Evolutionary conservation across 352 stramenopile species (phyloP).

Genomic region (Globisporangium perplexum): DNA sequence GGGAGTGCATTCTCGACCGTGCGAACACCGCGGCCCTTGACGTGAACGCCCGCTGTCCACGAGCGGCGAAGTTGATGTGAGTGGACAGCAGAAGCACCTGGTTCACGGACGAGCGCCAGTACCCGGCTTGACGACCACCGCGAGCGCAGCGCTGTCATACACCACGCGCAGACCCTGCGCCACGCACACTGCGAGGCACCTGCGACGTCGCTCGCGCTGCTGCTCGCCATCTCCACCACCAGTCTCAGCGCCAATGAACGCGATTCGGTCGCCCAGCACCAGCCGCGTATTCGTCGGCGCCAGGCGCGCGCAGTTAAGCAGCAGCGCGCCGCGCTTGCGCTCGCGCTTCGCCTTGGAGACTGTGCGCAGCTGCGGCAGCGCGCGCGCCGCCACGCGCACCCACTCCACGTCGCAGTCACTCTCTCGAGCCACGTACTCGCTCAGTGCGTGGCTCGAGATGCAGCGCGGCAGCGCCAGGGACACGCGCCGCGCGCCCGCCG

Average conservation of each 20-base stretch:
- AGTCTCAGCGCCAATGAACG: constrained; percentile 16
- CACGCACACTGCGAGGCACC: constrained; percentile 34
- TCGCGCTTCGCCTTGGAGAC: constrained; percentile 66
- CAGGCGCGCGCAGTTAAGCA: constrained; percentile 33
- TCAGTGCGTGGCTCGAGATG: constrained; percentile 64
- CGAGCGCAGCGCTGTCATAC: constrained; percentile 37
- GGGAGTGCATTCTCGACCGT: constrained; percentile 44
- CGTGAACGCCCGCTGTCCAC: constrained; percentile 42
- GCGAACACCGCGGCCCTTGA: constrained; percentile 45
- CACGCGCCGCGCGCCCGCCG: constrained; percentile 52
- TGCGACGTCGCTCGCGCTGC: constrained; percentile 1
- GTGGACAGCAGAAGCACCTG: too few species aligned
- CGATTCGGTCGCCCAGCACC: constrained; percentile 22
- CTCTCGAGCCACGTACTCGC: constrained; percentile 60
- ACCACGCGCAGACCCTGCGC: constrained; percentile 51
- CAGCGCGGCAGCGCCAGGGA: constrained; percentile 65
- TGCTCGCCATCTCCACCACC: too few species aligned
- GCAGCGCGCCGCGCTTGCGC: constrained; percentile 27
- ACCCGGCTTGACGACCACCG: constrained; percentile 53
- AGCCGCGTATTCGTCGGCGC: constrained; percentile 27
- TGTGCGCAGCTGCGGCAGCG: constrained; percentile 36
- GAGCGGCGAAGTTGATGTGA: too few species aligned
- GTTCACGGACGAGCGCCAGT: too few species aligned
- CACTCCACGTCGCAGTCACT: constrained; percentile 19
- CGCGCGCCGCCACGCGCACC: constrained; percentile 47